phyloP scores from a whole-genome alignment of 257 asterid genomes.

The Solanum pennellii region DNA sequence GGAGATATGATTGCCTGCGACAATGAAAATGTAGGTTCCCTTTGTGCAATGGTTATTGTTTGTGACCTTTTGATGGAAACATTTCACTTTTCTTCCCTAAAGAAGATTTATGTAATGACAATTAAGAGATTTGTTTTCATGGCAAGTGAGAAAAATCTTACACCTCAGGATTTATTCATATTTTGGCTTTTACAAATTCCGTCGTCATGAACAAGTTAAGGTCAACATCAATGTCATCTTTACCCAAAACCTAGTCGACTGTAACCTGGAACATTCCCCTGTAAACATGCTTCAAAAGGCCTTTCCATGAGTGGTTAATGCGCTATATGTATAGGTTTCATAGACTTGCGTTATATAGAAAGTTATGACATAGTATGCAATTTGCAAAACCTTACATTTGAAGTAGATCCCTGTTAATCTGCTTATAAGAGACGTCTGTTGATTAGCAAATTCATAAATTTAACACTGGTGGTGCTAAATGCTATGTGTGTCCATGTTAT shows the following conservation, averaged over 20 bases:
- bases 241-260: not conserved
- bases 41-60: not conserved
- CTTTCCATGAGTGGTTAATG: not conserved
- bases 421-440: not conserved
- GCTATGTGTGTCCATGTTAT: not conserved
- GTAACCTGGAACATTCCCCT: not conserved
- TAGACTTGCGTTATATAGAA: not conserved
- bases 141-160: not conserved
- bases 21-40: constrained; percentile 65
- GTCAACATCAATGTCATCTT: not conserved
- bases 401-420: not conserved
- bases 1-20: constrained; percentile 99
- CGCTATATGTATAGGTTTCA: not conserved
- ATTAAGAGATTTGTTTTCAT: not conserved
- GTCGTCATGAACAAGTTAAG: not conserved
- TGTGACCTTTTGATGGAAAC: not conserved
- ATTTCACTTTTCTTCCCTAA: not conserved
- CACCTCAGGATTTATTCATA: not conserved
- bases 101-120: not conserved
- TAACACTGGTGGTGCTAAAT: not conserved
- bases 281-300: not conserved
- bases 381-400: not conserved
- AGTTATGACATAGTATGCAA: not conserved
- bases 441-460: not conserved
- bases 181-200: not conserved